These are phyloP conservation scores for Fusarium compactum DNA, from an alignment of 2,329 filamentous ascomycete genomes.

Conservation along the genomic window DNA sequence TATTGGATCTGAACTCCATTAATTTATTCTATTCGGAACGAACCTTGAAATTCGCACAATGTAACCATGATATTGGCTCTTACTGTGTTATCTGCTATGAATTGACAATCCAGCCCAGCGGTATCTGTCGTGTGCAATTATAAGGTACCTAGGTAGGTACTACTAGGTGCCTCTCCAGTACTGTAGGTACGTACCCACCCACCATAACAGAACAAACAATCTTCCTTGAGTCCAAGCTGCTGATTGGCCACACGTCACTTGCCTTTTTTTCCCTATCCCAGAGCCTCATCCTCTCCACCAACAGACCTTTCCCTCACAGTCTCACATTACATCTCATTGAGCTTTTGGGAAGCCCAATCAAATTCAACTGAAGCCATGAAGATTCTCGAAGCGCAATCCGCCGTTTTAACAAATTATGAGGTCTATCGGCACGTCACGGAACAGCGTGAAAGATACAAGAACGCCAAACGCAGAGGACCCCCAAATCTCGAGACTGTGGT, in stretches of 20 bases:
- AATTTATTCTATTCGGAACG: background rate
- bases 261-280: background rate
- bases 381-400: constrained; percentile 77
- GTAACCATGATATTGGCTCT: constrained; percentile 7
- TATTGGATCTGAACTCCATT: background rate
- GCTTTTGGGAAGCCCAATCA: background rate
- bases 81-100: background rate
- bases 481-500: constrained; percentile 71
- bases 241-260: constrained; percentile 22
- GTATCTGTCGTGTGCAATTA: background rate
- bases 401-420: constrained; percentile 78
- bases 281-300: constrained; percentile 34
- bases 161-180: background rate
- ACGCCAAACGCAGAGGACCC: constrained; percentile 63
- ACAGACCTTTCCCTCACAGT: constrained; percentile 11
- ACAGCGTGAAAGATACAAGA: constrained; percentile 65
- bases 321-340: background rate
- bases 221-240: background rate
- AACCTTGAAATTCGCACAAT: constrained; percentile 15
- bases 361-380: constrained; percentile 63
- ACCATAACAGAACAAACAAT: background rate
- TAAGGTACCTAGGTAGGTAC: too few relatives aligned
- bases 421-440: constrained; percentile 74
- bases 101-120: background rate
- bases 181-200: background rate